Evolutionary conservation across 768 basidiomycete species (phyloP), one percentile per base, ranked within the genome.

Genomic region (Suillus discolor): DNA sequence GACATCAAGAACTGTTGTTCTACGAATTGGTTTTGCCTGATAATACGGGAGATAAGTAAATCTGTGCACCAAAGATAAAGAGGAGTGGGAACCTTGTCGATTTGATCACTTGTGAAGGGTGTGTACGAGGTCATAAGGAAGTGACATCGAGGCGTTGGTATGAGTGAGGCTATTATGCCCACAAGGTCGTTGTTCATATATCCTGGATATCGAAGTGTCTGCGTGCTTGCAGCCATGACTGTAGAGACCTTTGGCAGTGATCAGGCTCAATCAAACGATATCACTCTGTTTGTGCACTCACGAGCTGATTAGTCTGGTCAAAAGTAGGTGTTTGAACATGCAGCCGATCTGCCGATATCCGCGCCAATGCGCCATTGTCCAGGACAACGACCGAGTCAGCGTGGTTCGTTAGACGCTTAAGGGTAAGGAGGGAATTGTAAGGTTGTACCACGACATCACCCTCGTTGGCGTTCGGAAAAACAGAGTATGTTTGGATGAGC

Each of bases 101-200:
- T 93, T 73, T 95, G 91, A 77, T 98, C 97, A 68, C 93, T 93
- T 6, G 96, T 97, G 77, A 99, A 99, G 0, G 97, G 97, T 8
- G 97, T 99, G 72, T 99, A 99, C 16, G 95, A 95, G 12, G 97
- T 99, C 93, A 96, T 97, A 61, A 99, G 85, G 84, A 98, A 98
- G 78, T 99, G 97, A 74, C 96, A 98, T 60, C 96, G 86, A 34
- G 97, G 97, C 4, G 97, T 98, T 2, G 97, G 97, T 69, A 99
- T 98, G 62, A 99, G 86, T 18, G 94, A 95, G 7, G 97, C 96
- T 64, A 99, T 91, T 68, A 99, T 96, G 34, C 96, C 94, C 69
- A 98, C 96, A 44, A 99, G 87, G 73, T 99, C 97, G 71, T 98
- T 99, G 83, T 99, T 98, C 96, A 98, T 99, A 78, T 98, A 98